Evolutionary conservation across 2,329 filamentous ascomycete species (phyloP).

Genomic region (Pseudogymnoascus sp.): DNA sequence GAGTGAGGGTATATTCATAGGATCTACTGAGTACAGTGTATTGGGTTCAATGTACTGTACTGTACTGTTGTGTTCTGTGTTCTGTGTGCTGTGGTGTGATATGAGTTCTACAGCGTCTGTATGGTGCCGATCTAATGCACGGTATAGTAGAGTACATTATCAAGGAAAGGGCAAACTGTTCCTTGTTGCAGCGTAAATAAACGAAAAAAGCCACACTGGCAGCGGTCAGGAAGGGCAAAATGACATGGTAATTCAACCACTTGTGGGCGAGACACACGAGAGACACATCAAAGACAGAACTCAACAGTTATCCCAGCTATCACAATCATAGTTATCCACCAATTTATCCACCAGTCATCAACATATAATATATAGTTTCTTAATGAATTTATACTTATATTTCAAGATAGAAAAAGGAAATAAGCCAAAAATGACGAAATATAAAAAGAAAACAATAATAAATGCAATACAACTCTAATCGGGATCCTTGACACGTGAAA

Average conservation of each 20-base stretch:
- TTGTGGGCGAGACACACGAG: background rate
- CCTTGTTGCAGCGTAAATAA: background rate
- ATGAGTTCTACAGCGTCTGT: background rate
- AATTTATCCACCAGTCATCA: background rate
- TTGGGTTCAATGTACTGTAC: background rate
- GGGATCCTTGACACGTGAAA: background rate
- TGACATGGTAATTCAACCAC: background rate
- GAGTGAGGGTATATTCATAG: background rate
- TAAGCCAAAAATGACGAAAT: background rate
- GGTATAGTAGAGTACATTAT: background rate
- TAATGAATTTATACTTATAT: background rate
- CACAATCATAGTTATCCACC: background rate
- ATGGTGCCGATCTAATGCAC: constrained; percentile 1
- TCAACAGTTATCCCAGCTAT: background rate
- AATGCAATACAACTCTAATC: constrained; percentile 16
- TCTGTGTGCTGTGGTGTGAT: background rate
- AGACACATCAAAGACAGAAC: background rate
- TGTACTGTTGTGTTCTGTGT: background rate
- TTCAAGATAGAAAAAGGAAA: background rate
- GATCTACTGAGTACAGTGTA: background rate
- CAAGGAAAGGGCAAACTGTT: background rate
- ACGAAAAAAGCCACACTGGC: background rate
- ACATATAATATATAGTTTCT: background rate
- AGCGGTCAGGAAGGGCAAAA: background rate
- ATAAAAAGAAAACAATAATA: background rate